A percentile compares a stretch with the other conserved stretches of the same genome.
phyloP scores from a whole-genome alignment of 2,329 filamentous ascomycete species.

The Zelopaecilomyces penicillatus region DNA sequence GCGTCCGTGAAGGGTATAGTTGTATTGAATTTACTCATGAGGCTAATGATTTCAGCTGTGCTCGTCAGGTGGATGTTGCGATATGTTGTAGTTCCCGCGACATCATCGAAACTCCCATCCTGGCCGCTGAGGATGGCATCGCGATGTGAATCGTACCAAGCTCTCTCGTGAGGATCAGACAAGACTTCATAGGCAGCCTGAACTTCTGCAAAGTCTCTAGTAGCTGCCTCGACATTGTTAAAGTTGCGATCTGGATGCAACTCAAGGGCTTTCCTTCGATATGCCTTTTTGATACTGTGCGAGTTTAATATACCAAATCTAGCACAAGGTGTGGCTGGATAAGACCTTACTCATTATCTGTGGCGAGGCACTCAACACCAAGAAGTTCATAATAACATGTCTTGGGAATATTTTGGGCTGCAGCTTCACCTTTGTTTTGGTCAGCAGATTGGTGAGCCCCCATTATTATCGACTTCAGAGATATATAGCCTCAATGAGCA shows the following conservation, averaged over 20 bases:
- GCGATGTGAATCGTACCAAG: constrained; percentile 96
- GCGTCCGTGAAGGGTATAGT: constrained; percentile 73
- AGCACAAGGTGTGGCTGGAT: neutral
- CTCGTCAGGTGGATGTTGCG: constrained; percentile 69
- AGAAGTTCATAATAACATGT: constrained; percentile 84
- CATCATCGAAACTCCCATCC: constrained; percentile 35
- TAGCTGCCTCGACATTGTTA: constrained; percentile 75
- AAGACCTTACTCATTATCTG: constrained; percentile 64
- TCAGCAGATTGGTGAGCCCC: constrained; percentile 48
- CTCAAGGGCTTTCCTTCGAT: constrained; percentile 82
- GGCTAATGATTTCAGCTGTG: constrained; percentile 65
- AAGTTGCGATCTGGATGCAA: constrained; percentile 93
- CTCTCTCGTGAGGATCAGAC: constrained; percentile 87
- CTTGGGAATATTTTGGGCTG: constrained; percentile 39
- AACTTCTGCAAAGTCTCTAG: constrained; percentile 79
- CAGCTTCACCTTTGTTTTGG: constrained; percentile 21
- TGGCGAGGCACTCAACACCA: constrained; percentile 61
- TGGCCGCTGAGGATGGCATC: constrained; percentile 70
- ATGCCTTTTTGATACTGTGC: constrained; percentile 80
- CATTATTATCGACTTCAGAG: constrained; percentile 27
- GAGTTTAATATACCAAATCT: constrained; percentile 3
- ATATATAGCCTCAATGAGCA: neutral
- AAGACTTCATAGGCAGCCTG: constrained; percentile 94
- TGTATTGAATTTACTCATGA: constrained; percentile 75
- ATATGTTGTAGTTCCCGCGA: constrained; percentile 52